A percentile compares a stretch with the other conserved stretches of the same genome.
Evolutionary conservation across 164 flowering plant species (phyloP).

Genomic region (Sextonia rubra): DNA sequence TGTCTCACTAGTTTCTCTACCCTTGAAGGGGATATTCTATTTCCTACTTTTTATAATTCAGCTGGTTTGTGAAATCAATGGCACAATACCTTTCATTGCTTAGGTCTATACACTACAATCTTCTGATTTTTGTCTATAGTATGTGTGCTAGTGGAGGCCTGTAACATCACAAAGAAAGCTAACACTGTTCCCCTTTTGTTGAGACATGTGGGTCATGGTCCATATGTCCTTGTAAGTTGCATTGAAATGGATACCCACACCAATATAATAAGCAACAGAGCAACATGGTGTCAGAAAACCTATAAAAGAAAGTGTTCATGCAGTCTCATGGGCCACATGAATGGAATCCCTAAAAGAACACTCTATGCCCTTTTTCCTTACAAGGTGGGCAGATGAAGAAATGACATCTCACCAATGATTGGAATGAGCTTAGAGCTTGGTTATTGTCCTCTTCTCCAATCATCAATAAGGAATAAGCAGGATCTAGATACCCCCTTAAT

Average conservation of each 20-base stretch:
- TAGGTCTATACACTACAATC: conserved; percentile 4
- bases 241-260: not conserved
- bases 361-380: conserved; percentile 4
- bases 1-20: not conserved
- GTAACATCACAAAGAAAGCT: conserved; percentile 19
- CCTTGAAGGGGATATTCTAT: not conserved
- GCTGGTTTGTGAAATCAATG: not conserved
- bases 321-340: conserved; percentile 15
- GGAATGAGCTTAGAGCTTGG: conserved; percentile 10
- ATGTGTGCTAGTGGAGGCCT: conserved; percentile 11
- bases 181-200: conserved; percentile 9
- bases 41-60: no score
- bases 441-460: conserved; percentile 17
- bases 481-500: conserved; percentile 16
- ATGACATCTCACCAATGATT: conserved; percentile 19
- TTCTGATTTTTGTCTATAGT: not conserved
- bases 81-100: not conserved
- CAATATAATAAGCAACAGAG: no score
- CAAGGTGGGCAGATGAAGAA: conserved; percentile 1
- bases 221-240: not conserved
- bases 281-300: not conserved
- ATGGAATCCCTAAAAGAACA: conserved; percentile 17
- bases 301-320: not conserved
- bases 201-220: conserved; percentile 7
- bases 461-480: conserved; percentile 6